phyloP scores from a whole-genome alignment of 78 protist species.

The Trichosphaerium sp. region DNA sequence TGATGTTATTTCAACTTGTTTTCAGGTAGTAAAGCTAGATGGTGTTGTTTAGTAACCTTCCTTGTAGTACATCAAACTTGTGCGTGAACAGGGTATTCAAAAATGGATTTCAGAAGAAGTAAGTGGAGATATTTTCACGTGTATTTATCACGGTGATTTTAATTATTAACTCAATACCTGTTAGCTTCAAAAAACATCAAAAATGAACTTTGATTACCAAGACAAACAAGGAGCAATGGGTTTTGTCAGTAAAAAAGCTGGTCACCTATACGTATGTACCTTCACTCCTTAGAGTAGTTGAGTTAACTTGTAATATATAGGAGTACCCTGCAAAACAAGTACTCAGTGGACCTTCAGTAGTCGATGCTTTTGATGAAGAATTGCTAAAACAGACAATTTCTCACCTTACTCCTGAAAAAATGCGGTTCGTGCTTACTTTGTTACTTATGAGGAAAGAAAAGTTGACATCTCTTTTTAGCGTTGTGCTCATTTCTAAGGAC shows the following conservation, averaged over 20 bases:
- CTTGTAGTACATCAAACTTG: neutral
- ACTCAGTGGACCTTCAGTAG: neutral
- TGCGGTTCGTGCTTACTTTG: neutral
- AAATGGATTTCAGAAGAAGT: neutral
- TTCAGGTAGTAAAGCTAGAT: too few relatives aligned
- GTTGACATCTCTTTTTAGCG: too few relatives aligned
- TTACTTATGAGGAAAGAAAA: too few relatives aligned
- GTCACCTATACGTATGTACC: neutral
- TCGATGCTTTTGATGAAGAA: neutral
- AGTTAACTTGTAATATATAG: neutral
- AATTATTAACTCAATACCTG: too few relatives aligned
- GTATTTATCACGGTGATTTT: neutral
- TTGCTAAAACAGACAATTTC: neutral
- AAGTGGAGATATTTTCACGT: neutral
- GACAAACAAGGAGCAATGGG: neutral
- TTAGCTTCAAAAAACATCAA: neutral
- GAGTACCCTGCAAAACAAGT: constrained; percentile 1
- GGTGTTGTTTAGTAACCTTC: too few relatives aligned
- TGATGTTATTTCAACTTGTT: neutral
- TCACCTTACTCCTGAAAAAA: constrained; percentile 5
- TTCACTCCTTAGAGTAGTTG: neutral
- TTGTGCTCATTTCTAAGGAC: neutral
- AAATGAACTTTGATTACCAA: neutral
- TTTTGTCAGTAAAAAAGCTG: neutral
- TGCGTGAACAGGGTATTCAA: neutral